Evolutionary conservation across 345 rosid genomes (phyloP), one percentile per base, ranked within the genome.

Genomic region (Erucastrum elatum): DNA sequence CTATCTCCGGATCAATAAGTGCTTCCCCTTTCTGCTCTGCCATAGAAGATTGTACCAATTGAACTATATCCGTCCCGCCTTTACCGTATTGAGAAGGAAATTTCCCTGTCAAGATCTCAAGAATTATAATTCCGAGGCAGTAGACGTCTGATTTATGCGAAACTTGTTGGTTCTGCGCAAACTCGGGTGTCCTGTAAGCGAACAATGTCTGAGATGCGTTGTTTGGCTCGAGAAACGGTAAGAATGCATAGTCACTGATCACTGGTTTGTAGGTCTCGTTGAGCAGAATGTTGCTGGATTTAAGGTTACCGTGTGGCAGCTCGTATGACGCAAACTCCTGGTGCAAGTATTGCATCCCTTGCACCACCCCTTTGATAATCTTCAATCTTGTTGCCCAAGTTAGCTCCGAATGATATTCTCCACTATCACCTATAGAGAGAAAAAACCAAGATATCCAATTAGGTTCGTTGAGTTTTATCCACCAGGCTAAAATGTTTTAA

Each of bases 241-340:
- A 72, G 68, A 90, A 88, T 4, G 95, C 94, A 41, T 84, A 90
- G 81, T 94, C 98, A 4, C 81, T 82, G 26, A 92, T 79, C 60
- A 87, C 27, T 8, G 98, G 91, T 33, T 88, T 90, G 31, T 86
- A 88, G 60, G 80, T 81, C 8, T 81, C 81, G 0, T 70, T 70
- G 21, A 94, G 75, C 26, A 94, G 87, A 33, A 94, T 81, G 35
- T 94, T 92, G 86, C 97, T 90, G 6, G 97, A 92, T 77, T 92
- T 94, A 68, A 94, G 93, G 75, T 92, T 94, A 30, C 98, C 97
- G 46, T 94, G 99, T 6, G 97, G 94, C n/a, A 94, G 80, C 4
- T 85, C 87, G 58, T 78, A 80, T 1, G 91, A 77, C 30, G 83
- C 70, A 31, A 87, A 86, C 76, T 92, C 90, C 3, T 85, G 25